Evolutionary conservation across 805 yeast genomes (phyloP).

Genomic region (Teunomyces tritomae): DNA sequence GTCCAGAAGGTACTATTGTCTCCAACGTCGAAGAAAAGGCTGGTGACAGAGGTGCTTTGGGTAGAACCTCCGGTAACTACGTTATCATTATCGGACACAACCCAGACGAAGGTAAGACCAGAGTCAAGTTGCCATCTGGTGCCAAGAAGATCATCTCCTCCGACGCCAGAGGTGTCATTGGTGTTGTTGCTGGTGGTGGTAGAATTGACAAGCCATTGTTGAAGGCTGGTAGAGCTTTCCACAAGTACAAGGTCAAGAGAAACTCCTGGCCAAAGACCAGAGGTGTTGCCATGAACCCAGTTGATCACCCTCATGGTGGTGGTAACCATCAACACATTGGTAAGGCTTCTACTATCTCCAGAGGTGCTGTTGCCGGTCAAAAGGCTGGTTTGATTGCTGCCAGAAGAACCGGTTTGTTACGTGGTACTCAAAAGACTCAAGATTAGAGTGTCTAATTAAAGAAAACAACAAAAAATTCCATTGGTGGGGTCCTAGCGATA

Average conservation of each 20-base stretch:
- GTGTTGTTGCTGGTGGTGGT: conserved; percentile 99
- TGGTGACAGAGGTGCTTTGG: conserved; percentile 99
- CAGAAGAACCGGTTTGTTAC: conserved; percentile 99
- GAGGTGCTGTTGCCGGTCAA: conserved; percentile 99
- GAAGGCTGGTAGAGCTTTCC: conserved; percentile 99
- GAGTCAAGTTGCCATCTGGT: conserved; percentile 99
- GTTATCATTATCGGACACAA: conserved; percentile 98
- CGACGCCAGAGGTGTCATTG: conserved; percentile 98
- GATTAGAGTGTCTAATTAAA: conserved; percentile 21
- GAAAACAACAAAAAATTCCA: background rate
- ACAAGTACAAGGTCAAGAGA: conserved; percentile 99
- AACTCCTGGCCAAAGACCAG: conserved; percentile 99
- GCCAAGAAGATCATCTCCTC: conserved; percentile 96
- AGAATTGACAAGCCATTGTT: conserved; percentile 99
- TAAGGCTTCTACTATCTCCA: conserved; percentile 98
- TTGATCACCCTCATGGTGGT: conserved; percentile 99
- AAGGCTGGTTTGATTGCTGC: conserved; percentile 99
- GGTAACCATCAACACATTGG: conserved; percentile 99
- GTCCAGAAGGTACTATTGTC: conserved; percentile 99
- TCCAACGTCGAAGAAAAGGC: conserved; percentile 98
- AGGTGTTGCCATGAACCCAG: conserved; percentile 99
- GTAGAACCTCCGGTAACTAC: conserved; percentile 99
- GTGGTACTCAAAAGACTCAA: conserved; percentile 94
- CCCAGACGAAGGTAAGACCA: conserved; percentile 98
- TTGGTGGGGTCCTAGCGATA: conserved; percentile 3